phyloP scores from a whole-genome alignment of 78 protist genomes.

The Polysphondylium violaceum region DNA sequence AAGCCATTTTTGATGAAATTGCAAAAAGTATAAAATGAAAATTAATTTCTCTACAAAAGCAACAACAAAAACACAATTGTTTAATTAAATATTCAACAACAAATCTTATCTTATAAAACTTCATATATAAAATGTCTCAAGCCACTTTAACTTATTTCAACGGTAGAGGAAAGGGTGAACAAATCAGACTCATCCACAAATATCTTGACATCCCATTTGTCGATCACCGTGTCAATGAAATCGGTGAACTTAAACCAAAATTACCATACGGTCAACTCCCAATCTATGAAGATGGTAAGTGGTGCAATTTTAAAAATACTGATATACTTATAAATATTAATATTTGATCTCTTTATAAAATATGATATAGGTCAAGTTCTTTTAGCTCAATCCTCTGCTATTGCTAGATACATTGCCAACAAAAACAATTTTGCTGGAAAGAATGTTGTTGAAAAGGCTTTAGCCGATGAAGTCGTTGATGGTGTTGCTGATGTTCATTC shows the following conservation, averaged over 20 bases:
- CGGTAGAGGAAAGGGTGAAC: not conserved
- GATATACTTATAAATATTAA: not conserved
- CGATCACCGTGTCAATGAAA: not conserved
- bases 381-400: not conserved
- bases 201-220: not conserved
- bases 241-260: not conserved
- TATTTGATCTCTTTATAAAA: not conserved
- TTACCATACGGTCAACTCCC: conserved; percentile 61
- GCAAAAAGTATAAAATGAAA: no score
- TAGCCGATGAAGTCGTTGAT: not conserved
- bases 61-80: no score
- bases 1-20: no score
- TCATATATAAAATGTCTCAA: conserved; percentile 6
- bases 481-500: not conserved
- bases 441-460: not conserved
- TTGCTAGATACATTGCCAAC: conserved; percentile 1
- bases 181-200: not conserved
- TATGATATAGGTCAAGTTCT: not conserved
- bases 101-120: not conserved
- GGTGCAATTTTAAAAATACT: no score
- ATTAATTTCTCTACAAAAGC: no score
- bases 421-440: conserved; percentile 2
- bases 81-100: no score
- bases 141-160: conserved; percentile 6
- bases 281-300: conserved; percentile 3